Base-by-base conservation (phyloP, 495 filamentous ascomycete genomes). In the Parathielavia hyrcaniae region DNA sequence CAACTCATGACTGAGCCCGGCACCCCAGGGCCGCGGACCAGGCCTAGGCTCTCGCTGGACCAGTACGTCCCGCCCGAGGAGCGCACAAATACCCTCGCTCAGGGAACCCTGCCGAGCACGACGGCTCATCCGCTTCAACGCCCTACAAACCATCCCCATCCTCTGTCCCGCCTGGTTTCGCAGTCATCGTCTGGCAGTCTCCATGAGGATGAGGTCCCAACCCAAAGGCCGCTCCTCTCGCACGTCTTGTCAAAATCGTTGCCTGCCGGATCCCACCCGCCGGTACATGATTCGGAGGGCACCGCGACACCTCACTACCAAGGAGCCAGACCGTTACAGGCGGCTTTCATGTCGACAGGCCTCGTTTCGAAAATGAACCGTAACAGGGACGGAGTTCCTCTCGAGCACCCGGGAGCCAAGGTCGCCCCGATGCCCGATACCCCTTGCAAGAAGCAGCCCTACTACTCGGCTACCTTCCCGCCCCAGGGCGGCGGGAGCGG, bases 281-380 rank as follows among this genome's bases (percentile, higher is more conserved):
- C 83, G 13, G 41, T 50, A 12, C 58, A 61, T 12, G 64, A 68
- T 56, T 75, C 75, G 3, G 79, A 80, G 14, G 79, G 83, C 11
- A 84, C 91, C 57, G 85, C 86, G 34, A 97, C 92, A 0, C 92
- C 92, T 0, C 82, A 89, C 54, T 96, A 88, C 67, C 91, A 89
- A 68, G 77, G 83, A 7, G 88, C 86, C 13, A 95, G 87, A 68
- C 92, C 92, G 36, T 75, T 88, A 10, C 88, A 89, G 35, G 85
- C 86, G 19, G 92, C 90, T 12, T 97, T 97, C 71, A 88, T 87
- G 79, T 97, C 93, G 0, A 97, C 93, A 6, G 93, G 93, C 32
- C 74, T 98, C 45, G 87, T 97, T 36, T 96, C 93, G 6, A 97
- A 97, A 75, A 79, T 81, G 67, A 82, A 81, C 57, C 76, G 78